phyloP scores from a whole-genome alignment of 768 basidiomycete species.

The Lentinula aciculospora region DNA sequence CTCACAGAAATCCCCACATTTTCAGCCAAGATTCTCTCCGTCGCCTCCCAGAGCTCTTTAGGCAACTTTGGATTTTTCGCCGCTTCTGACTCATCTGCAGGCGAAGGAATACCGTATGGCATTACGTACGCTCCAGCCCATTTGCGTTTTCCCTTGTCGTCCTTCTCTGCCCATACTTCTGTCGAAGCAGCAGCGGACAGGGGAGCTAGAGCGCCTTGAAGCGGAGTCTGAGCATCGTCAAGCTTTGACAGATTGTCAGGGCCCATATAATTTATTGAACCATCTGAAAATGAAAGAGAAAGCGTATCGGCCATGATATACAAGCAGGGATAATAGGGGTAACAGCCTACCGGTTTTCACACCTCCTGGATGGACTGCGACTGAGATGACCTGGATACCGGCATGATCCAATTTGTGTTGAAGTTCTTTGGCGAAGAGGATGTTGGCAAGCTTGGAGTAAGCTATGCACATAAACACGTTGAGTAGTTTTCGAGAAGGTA shows the following conservation, averaged over 20 bases:
- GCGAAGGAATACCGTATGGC: slow-evolving; percentile 24
- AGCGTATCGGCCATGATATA: slow-evolving; percentile 5
- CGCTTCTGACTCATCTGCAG: slow-evolving; percentile 16
- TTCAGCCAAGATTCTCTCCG: slow-evolving; percentile 21
- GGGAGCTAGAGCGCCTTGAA: slow-evolving; percentile 28
- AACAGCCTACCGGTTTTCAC: slow-evolving; percentile 27
- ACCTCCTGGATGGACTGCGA: slow-evolving; percentile 37
- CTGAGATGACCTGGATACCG: slow-evolving; percentile 27
- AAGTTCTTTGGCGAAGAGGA: slow-evolving; percentile 44
- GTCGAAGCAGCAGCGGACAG: slow-evolving; percentile 35
- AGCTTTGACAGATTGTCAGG: neutral
- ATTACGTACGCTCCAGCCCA: slow-evolving; percentile 33
- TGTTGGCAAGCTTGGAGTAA: slow-evolving; percentile 43
- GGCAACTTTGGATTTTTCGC: slow-evolving; percentile 27
- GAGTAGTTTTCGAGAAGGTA: slow-evolving; percentile 17
- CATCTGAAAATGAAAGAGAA: neutral
- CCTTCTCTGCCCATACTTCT: slow-evolving; percentile 17
- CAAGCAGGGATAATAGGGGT: slow-evolving; percentile 11
- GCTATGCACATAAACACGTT: no score
- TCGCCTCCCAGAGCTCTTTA: slow-evolving; percentile 32
- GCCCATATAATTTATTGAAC: neutral
- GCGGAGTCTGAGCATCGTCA: slow-evolving; percentile 13
- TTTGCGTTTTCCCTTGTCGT: slow-evolving; percentile 14
- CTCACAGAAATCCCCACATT: neutral
- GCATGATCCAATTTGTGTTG: slow-evolving; percentile 37